Base-by-base conservation (phyloP, 2,329 filamentous ascomycete species). In the Chrysoporthe deuterocubensis region DNA sequence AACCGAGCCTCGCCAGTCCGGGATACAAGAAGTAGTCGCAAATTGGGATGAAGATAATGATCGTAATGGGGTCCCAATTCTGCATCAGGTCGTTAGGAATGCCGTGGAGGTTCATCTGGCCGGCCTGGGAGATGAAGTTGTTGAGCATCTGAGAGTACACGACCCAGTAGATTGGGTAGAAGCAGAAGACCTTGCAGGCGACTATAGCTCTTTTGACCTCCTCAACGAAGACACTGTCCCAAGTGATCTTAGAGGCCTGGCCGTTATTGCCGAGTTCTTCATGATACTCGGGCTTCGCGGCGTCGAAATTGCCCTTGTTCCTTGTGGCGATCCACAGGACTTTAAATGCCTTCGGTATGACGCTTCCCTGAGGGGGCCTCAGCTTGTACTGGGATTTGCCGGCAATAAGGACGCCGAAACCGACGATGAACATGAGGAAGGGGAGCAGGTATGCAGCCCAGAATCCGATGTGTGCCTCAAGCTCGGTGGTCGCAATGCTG, bases 301-400 rank as follows among this genome's bases (percentile, higher is more conserved):
- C 92, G 13, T 86, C 88, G 73, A 93, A 83, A 65, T 87, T 81
- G 0, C 87, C 91, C 13, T 94, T 81, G 1, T 89, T 87, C 16
- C 90, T 91, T 16, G 93, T 71, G 77, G 93, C 93, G 74, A 93
- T 92, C 78, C 87, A 85, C 87, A 89, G 90, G 81, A 80, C 78
- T 73, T 80, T 80, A 82, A 92, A 91, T 18, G 88, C 86, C 71
- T 91, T 82, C 65, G 87, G 87, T 69, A 91, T 89, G 69, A 91
- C 80, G 4, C 87, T 89, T 50, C 90, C 89, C 70, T 89, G 81
- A 0, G 84, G 83, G 1, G 82, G 85, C 1, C 86, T 80, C 62
- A 89, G 81, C 54, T 85, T 75, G 68, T 83, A 85, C 3, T 77
- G 77, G 69, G 83, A 83, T 73, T 80, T 81, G 56, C 82, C 80